Percentiles rank a stretch among this genome's conserved stretches.
phyloP scores from a whole-genome alignment of 495 filamentous ascomycete species.

The Neurospora sp. region DNA sequence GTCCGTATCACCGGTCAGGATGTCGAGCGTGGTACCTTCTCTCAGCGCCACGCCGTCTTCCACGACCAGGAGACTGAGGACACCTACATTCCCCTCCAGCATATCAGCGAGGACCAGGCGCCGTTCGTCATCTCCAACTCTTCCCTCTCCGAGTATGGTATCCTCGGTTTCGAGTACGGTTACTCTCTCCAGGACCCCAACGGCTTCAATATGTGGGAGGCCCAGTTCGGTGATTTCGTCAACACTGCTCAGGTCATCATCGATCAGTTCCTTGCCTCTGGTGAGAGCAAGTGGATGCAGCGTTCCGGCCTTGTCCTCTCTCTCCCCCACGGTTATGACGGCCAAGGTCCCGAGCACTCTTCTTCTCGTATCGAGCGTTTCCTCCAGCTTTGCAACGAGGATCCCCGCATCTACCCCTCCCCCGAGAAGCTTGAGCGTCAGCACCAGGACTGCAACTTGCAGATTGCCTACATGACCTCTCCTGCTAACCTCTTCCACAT shows the following conservation, averaged over 20 bases:
- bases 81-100: conserved; percentile 85
- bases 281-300: conserved; percentile 97
- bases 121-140: conserved; percentile 96
- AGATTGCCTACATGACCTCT: conserved; percentile 87
- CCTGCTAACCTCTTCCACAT: conserved; percentile 95
- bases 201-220: conserved; percentile 97
- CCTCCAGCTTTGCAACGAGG: conserved; percentile 95
- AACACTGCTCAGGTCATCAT: conserved; percentile 99
- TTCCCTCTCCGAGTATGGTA: conserved; percentile 89
- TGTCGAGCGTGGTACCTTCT: conserved; percentile 99
- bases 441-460: conserved; percentile 99
- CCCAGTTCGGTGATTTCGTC: conserved; percentile 98
- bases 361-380: conserved; percentile 96
- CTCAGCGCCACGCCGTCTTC: conserved; percentile 91
- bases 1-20: conserved; percentile 96
- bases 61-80: conserved; percentile 92
- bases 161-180: conserved; percentile 95
- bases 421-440: conserved; percentile 87
- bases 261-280: conserved; percentile 96
- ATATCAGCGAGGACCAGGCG: conserved; percentile 79
- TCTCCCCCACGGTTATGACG: conserved; percentile 94
- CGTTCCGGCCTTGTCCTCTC: conserved; percentile 90
- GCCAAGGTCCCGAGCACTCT: conserved; percentile 96
- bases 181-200: conserved; percentile 96
- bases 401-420: conserved; percentile 82